Conservation (phyloP, 352 stramenopile genomes). For the Phytophthora pistaciae region DNA sequence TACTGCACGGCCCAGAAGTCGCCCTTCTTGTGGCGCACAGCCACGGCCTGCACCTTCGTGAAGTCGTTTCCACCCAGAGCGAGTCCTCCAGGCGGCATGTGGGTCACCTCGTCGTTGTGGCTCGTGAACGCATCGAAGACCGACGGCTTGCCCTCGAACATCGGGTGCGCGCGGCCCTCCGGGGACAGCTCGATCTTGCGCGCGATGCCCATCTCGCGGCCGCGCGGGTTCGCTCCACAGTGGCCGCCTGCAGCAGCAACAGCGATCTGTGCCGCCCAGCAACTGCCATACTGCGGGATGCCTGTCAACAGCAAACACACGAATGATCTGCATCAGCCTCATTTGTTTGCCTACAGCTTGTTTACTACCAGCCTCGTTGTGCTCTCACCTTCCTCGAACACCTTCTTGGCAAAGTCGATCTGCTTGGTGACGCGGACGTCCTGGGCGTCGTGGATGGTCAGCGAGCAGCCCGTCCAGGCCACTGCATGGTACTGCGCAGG, state of each 20-base stretch:
- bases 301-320: slow-evolving; percentile 31
- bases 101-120: slow-evolving; percentile 87
- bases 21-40: slow-evolving; percentile 79
- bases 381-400: slow-evolving; percentile 64
- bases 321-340: background rate
- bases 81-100: slow-evolving; percentile 72
- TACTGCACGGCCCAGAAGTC: slow-evolving; percentile 90
- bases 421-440: slow-evolving; percentile 77
- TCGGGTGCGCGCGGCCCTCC: slow-evolving; percentile 78
- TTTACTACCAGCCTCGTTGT: background rate
- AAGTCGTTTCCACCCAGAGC: slow-evolving; percentile 72
- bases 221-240: slow-evolving; percentile 70
- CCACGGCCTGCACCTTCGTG: slow-evolving; percentile 76
- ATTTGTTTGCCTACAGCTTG: background rate
- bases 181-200: slow-evolving; percentile 83
- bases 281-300: slow-evolving; percentile 83
- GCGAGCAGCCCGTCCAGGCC: slow-evolving; percentile 78
- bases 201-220: slow-evolving; percentile 80
- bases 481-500: slow-evolving; percentile 73
- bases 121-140: slow-evolving; percentile 87
- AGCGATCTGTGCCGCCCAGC: slow-evolving; percentile 85
- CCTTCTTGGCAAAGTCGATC: slow-evolving; percentile 74
- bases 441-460: slow-evolving; percentile 72
- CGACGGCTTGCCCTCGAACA: slow-evolving; percentile 84
- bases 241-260: slow-evolving; percentile 70